Evolutionary conservation across 352 stramenopile species (phyloP), one percentile per base, ranked within the genome.

Genomic region (Globisporangium polare): DNA sequence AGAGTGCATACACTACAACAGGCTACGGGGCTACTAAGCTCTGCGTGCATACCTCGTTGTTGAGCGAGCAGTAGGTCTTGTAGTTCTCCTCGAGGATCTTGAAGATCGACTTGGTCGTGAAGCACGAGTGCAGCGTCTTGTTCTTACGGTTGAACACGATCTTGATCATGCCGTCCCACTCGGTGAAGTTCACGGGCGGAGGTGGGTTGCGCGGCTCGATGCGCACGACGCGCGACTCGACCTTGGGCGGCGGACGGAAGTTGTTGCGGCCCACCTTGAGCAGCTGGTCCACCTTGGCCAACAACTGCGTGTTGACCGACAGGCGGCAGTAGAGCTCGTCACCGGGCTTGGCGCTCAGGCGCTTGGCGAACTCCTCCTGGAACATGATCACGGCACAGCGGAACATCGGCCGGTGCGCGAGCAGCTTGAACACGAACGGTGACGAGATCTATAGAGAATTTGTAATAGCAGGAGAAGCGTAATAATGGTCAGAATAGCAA

Each of bases 81-180:
- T 97, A 96, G 70, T 99, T 99, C 52, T 98, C 89, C 60, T 98
- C 90, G 43, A 99, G 80, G 47, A 99, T 83, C 67, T 90, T 93
- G 7, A 99, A 80, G 31, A 98, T 96, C 2, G 93, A 84, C 78
- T 99, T 99, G 35, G 95, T 99, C 33, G 92, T 97, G 66, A 99
- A 94, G 18, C 97, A 95, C 42, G 95, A 91, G 63, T 97, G 84
- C 22, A 99, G 77, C 37, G 96, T 99, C 85, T 99, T 99, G 80
- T 99, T 99, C 79, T 99, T 99, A 39, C 98, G 87, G 79, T 99
- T 99, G 77, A 99, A 99, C 49, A 99, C 78, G 65, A 99, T 91
- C 66, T 98, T 96, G 67, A 99, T 94, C 91, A 99, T 98, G 39
- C 97, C 98, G 74, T 99, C 98, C 97, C 97, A 99, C 80, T 99